Conservation (phyloP, 345 rosid genomes). For the Rhizophora mangle region DNA sequence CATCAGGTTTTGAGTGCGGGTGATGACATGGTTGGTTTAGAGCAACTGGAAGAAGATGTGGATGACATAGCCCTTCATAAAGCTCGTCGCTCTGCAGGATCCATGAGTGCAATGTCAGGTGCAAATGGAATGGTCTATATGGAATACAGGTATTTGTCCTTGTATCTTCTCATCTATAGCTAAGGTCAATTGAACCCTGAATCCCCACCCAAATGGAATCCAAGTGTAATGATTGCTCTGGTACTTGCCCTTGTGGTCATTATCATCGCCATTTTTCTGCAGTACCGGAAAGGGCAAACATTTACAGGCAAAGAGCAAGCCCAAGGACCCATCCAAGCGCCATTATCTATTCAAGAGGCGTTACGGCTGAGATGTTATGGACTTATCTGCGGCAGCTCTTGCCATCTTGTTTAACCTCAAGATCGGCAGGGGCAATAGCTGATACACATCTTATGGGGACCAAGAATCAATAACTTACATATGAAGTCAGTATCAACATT, state of each 20-base stretch:
- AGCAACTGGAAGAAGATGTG: conserved; percentile 84
- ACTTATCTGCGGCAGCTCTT: too few relatives aligned
- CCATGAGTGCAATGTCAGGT: conserved; percentile 89
- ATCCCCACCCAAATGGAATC: too few relatives aligned
- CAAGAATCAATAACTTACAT: too few relatives aligned
- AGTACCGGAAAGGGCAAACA: conserved; percentile 50
- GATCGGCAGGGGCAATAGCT: too few relatives aligned
- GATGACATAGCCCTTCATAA: conserved; percentile 80
- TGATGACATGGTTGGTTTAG: conserved; percentile 78
- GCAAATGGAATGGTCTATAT: conserved; percentile 81
- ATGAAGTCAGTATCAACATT: too few relatives aligned
- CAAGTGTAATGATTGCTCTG: neutral
- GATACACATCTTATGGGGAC: too few relatives aligned
- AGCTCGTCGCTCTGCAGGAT: conserved; percentile 56
- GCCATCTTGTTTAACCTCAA: too few relatives aligned
- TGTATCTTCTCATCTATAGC: neutral
- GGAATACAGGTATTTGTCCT: conserved; percentile 65
- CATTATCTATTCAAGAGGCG: conserved; percentile 73
- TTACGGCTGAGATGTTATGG: conserved; percentile 30
- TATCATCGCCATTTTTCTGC: conserved; percentile 5
- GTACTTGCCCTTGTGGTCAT: neutral
- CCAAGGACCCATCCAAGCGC: conserved; percentile 79
- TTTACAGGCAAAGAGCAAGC: conserved; percentile 53
- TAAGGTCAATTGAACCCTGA: neutral
- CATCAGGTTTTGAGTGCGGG: conserved; percentile 76